phyloP scores from a whole-genome alignment of 768 basidiomycete species.

The Pisolithus tinctorius region DNA sequence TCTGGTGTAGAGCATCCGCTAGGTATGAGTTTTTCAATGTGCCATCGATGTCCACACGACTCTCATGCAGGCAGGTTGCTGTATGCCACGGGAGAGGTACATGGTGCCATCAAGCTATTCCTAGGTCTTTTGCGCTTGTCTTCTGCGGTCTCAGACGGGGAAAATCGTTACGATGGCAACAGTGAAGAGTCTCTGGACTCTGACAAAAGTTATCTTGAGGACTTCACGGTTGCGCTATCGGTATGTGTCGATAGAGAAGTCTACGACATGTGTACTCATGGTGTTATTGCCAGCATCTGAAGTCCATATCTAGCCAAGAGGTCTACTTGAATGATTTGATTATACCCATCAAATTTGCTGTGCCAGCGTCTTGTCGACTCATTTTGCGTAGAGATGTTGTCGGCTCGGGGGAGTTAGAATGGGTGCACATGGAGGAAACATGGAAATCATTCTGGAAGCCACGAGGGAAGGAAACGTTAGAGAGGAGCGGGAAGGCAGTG shows the following conservation, averaged over 20 bases:
- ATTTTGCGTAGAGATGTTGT: constrained; percentile 47
- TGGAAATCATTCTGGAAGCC: constrained; percentile 60
- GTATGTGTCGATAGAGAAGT: constrained; percentile 31
- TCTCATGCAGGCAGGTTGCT: constrained; percentile 63
- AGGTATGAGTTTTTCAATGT: constrained; percentile 35
- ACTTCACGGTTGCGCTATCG: constrained; percentile 81
- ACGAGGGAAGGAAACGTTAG: constrained; percentile 48
- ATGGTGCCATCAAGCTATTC: constrained; percentile 72
- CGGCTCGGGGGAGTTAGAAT: constrained; percentile 39
- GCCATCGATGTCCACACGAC: constrained; percentile 4
- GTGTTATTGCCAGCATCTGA: constrained; percentile 54
- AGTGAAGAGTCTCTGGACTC: constrained; percentile 30
- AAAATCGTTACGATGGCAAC: constrained; percentile 15
- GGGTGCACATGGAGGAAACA: constrained; percentile 58
- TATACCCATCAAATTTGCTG: constrained; percentile 64
- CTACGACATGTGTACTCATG: not conserved
- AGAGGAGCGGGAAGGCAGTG: constrained; percentile 49
- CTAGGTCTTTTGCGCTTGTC: constrained; percentile 59
- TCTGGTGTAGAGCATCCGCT: constrained; percentile 76
- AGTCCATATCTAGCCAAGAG: constrained; percentile 45
- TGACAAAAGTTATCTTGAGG: constrained; percentile 75
- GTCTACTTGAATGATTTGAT: constrained; percentile 39
- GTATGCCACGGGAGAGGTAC: constrained; percentile 85
- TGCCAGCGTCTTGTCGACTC: constrained; percentile 48
- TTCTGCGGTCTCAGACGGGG: constrained; percentile 14